Conservation (phyloP, 163 green algal species). For the Scenedesmus sp. region DNA sequence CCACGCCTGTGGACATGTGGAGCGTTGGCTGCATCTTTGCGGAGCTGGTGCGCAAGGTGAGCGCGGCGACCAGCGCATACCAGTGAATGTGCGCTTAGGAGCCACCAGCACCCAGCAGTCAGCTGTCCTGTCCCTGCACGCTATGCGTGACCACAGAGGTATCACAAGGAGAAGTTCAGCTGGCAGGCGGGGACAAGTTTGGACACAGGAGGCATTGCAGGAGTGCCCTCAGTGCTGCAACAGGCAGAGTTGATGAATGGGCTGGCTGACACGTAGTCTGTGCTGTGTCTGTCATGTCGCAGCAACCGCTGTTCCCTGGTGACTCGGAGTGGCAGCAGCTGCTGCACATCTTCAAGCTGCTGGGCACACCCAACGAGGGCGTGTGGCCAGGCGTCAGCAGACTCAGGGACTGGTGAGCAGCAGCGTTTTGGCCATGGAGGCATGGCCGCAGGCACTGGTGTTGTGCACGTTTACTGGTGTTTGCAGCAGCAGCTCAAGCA, state of each 20-base stretch:
- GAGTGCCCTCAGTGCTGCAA: neutral
- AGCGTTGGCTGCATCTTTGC: slow-evolving; percentile 99
- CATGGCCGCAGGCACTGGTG: neutral
- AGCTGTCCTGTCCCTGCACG: neutral
- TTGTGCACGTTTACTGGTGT: neutral
- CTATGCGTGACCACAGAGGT: neutral
- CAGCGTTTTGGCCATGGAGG: neutral
- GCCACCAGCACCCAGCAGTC: no score
- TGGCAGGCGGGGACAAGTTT: neutral
- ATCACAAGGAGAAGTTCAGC: neutral
- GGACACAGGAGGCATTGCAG: neutral
- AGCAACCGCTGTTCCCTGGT: slow-evolving; percentile 96
- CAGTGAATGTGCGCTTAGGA: no score
- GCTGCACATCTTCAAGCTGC: slow-evolving; percentile 99
- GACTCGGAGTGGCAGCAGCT: slow-evolving; percentile 99
- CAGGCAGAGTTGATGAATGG: neutral
- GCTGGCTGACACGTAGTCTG: neutral
- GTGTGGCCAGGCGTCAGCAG: slow-evolving; percentile 96
- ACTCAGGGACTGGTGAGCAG: slow-evolving; percentile 92
- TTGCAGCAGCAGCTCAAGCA: neutral
- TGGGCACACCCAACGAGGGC: slow-evolving; percentile 95
- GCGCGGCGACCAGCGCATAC: neutral
- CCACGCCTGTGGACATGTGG: slow-evolving; percentile 99
- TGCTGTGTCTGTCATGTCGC: neutral
- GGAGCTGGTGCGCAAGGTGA: slow-evolving; percentile 93